Evolutionary conservation across 2,329 filamentous ascomycete species (phyloP).

Genomic region (Cercospora beticola): DNA sequence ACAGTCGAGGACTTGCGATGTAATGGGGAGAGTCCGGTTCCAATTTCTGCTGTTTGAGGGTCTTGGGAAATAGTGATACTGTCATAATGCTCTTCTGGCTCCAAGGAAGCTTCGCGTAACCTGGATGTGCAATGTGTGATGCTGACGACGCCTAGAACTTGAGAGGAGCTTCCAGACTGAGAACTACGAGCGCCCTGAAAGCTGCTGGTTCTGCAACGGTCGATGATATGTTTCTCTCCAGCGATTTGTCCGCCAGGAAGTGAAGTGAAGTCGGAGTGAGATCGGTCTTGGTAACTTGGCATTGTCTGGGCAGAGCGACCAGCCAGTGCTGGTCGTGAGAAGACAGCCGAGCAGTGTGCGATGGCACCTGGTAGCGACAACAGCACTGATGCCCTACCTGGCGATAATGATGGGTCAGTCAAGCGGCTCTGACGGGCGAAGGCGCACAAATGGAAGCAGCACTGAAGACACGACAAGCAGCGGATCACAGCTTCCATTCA

Average conservation of each 20-base stretch:
- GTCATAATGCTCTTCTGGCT: background rate
- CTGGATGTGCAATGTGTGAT: background rate
- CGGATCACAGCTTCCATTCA: slow-evolving; percentile 23
- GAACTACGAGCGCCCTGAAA: background rate
- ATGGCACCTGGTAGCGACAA: background rate
- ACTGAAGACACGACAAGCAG: background rate
- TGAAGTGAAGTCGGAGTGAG: background rate
- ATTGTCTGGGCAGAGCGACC: background rate
- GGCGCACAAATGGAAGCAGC: background rate
- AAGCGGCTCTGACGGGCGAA: background rate
- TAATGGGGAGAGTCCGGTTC: background rate
- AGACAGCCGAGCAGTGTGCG: background rate
- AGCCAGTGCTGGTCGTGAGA: background rate
- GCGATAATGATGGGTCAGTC: background rate
- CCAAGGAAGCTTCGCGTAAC: background rate
- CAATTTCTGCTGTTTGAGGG: background rate
- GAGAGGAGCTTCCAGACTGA: background rate
- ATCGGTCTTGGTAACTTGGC: background rate
- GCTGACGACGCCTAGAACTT: background rate
- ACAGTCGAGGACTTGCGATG: background rate
- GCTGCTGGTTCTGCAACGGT: background rate
- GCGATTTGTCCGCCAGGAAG: background rate
- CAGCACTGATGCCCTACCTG: background rate
- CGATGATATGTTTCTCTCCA: background rate
- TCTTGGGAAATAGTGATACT: background rate